Percentiles rank a stretch among this genome's conserved stretches.
These are phyloP conservation scores for Ramalina intermedia DNA, from an alignment of 495 filamentous ascomycete genomes.

Conservation along the genomic window DNA sequence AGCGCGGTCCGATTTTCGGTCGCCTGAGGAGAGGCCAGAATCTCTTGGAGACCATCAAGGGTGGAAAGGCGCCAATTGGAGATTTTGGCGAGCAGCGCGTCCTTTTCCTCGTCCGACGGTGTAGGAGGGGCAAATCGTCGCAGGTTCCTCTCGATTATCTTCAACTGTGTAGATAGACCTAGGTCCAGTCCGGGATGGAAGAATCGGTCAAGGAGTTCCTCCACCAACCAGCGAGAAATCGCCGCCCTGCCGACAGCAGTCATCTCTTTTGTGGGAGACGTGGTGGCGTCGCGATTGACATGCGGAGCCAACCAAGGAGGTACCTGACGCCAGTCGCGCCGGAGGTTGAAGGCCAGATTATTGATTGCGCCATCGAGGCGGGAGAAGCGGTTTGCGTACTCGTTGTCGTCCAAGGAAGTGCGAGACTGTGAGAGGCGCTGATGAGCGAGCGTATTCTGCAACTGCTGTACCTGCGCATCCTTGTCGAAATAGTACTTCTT, in stretches of 20 bases:
- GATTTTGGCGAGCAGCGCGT: conserved; percentile 73
- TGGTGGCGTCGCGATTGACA: conserved; percentile 71
- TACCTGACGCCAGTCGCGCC: conserved; percentile 76
- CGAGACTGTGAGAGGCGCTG: conserved; percentile 89
- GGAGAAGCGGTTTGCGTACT: conserved; percentile 81
- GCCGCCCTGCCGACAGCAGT: conserved; percentile 84
- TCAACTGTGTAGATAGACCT: conserved; percentile 60
- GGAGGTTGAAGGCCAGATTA: conserved; percentile 85
- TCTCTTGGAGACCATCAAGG: conserved; percentile 70
- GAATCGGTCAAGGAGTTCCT: conserved; percentile 78
- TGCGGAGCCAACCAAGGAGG: conserved; percentile 63
- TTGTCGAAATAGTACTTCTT: conserved; percentile 96
- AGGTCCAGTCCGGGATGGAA: conserved; percentile 82
- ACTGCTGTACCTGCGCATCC: conserved; percentile 79
- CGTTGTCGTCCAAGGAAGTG: conserved; percentile 89
- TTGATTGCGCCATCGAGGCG: conserved; percentile 90
- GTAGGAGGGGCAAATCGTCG: conserved; percentile 53
- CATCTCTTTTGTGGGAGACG: conserved; percentile 87
- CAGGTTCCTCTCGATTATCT: conserved; percentile 81
- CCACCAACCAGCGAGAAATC: conserved; percentile 79
- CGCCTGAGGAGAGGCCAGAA: conserved; percentile 49
- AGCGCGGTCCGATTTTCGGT: conserved; percentile 49
- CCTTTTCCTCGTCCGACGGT: conserved; percentile 72
- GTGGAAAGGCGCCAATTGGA: conserved; percentile 90
- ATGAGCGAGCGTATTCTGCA: conserved; percentile 92